These are phyloP conservation scores for Rhodotorula sp. DNA, from an alignment of 1,284 basidiomycete species.

Conservation along the genomic window DNA sequence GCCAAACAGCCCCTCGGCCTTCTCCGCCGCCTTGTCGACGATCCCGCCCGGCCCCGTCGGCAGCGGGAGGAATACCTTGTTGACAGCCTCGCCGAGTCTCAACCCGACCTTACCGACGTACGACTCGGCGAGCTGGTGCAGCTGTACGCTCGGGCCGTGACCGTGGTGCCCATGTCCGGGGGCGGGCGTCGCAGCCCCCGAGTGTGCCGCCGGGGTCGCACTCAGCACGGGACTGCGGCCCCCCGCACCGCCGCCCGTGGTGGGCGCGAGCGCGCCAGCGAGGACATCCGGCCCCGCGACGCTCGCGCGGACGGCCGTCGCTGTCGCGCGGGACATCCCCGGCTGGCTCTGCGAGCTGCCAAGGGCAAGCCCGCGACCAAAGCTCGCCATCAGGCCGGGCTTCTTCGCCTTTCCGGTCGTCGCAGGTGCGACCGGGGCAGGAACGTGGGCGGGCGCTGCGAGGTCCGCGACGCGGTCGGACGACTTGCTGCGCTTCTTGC, in stretches of 20 bases:
- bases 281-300: neutral
- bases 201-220: neutral
- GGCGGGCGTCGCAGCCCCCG: slow-evolving; percentile 9
- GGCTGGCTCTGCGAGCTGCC: slow-evolving; percentile 28
- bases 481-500: slow-evolving; percentile 24
- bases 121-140: slow-evolving; percentile 42
- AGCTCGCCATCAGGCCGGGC: slow-evolving; percentile 19
- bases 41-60: slow-evolving; percentile 19
- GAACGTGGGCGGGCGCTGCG: neutral
- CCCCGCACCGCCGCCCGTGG: neutral
- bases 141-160: neutral
- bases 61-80: slow-evolving; percentile 42
- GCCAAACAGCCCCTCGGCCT: slow-evolving; percentile 14
- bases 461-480: slow-evolving; percentile 17
- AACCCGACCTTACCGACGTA: slow-evolving; percentile 45
- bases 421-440: neutral
- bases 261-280: neutral
- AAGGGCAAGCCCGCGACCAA: slow-evolving; percentile 14
- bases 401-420: slow-evolving; percentile 10
- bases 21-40: slow-evolving; percentile 12
- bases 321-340: slow-evolving; percentile 8
- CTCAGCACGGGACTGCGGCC: neutral
- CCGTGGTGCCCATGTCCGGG: neutral
- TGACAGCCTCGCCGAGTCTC: slow-evolving; percentile 44
- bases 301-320: slow-evolving; percentile 6